Evolutionary conservation across 2,329 filamentous ascomycete species (phyloP).

Genomic region (Aspergillus pseudoglaucus): DNA sequence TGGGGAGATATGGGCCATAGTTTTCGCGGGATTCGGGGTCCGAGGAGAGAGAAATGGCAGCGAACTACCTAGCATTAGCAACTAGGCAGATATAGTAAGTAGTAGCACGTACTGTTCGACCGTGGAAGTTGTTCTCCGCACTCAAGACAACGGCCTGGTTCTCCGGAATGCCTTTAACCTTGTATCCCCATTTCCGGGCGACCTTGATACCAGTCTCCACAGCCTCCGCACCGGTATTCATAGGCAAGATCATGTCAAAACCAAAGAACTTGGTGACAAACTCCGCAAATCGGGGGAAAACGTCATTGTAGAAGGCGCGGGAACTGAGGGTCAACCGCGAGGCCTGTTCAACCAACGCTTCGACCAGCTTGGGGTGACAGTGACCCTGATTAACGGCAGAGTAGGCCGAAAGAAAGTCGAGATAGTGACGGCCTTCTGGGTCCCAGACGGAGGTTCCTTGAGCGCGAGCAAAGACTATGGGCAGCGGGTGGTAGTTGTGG

Average conservation of each 20-base stretch:
- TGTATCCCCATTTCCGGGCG: slow-evolving; percentile 96
- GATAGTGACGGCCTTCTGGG: slow-evolving; percentile 88
- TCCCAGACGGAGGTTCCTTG: slow-evolving; percentile 91
- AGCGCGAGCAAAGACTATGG: slow-evolving; percentile 83
- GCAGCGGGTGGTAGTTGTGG: slow-evolving; percentile 97
- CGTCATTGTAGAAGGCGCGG: slow-evolving; percentile 95
- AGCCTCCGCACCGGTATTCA: slow-evolving; percentile 96
- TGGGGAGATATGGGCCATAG: slow-evolving; percentile 92
- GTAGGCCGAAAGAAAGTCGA: slow-evolving; percentile 97
- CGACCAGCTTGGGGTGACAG: slow-evolving; percentile 92
- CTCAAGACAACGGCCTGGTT: slow-evolving; percentile 79
- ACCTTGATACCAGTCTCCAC: slow-evolving; percentile 96
- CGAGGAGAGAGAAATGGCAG: slow-evolving; percentile 88
- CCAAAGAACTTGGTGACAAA: slow-evolving; percentile 84
- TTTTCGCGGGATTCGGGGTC: slow-evolving; percentile 94
- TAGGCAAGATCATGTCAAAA: slow-evolving; percentile 95
- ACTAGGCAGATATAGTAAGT: neutral
- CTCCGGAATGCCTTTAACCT: slow-evolving; percentile 81
- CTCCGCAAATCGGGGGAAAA: slow-evolving; percentile 91
- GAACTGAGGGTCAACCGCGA: slow-evolving; percentile 84
- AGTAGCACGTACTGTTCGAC: slow-evolving; percentile 65
- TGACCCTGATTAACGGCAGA: slow-evolving; percentile 97
- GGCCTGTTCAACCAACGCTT: slow-evolving; percentile 83
- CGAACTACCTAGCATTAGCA: slow-evolving; percentile 56
- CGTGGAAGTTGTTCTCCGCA: slow-evolving; percentile 91